Evolutionary conservation across 768 basidiomycete genomes (phyloP).

Genomic region (Bullera alba): DNA sequence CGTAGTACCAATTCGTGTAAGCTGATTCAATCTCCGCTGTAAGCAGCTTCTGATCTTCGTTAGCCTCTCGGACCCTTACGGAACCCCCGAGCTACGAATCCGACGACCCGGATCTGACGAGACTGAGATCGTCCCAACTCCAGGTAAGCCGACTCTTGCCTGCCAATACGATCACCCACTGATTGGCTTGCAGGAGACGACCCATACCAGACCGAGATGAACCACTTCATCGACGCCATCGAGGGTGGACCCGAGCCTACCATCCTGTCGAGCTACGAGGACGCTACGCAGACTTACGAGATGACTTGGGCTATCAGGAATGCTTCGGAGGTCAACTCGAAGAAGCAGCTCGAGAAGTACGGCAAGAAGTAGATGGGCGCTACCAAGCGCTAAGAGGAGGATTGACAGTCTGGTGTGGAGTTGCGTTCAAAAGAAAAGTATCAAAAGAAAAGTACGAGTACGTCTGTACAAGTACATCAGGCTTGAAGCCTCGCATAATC

Average conservation of each 20-base stretch:
- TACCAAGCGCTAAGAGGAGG: too few species aligned
- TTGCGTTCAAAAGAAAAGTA: too few species aligned
- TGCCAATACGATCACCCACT: neutral
- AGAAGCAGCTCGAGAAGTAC: constrained; percentile 3
- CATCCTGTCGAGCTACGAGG: constrained; percentile 78
- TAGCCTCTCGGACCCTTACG: constrained; percentile 68
- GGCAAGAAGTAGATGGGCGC: too few species aligned
- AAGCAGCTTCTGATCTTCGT: neutral
- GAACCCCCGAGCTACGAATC: constrained; percentile 74
- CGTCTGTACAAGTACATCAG: too few species aligned
- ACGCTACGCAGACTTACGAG: constrained; percentile 76
- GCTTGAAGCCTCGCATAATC: too few species aligned
- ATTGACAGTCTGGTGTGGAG: too few species aligned
- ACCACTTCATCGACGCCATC: constrained; percentile 67
- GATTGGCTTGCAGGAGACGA: constrained; percentile 27
- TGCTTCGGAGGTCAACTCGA: constrained; percentile 22
- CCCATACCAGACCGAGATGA: constrained; percentile 69
- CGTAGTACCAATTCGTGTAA: constrained; percentile 52
- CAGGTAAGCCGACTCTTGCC: constrained; percentile 3
- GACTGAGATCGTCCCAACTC: constrained; percentile 32
- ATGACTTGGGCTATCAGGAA: constrained; percentile 86
- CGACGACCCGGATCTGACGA: constrained; percentile 51
- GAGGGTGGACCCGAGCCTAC: constrained; percentile 63
- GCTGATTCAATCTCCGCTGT: neutral
- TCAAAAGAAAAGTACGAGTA: too few species aligned